Conservation (phyloP, 345 rosid species). For the Ceriops tagal region DNA sequence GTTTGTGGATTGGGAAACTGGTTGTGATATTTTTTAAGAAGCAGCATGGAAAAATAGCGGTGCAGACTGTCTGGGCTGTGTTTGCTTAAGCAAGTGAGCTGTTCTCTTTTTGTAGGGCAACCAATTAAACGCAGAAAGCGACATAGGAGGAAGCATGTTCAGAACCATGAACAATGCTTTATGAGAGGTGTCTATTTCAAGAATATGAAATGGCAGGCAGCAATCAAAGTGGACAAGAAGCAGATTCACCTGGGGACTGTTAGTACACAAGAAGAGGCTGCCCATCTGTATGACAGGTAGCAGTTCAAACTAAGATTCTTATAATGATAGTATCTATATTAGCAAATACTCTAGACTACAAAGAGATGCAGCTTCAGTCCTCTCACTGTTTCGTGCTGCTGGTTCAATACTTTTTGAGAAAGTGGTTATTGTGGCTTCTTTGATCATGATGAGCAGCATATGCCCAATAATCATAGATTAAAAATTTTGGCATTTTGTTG, state of each 20-base stretch:
- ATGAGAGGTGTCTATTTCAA: slow-evolving; percentile 99
- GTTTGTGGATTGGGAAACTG: no score
- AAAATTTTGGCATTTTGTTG: not conserved
- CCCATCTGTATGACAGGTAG: slow-evolving; percentile 88
- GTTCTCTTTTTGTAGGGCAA: slow-evolving; percentile 42
- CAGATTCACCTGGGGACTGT: slow-evolving; percentile 96
- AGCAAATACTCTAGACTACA: not conserved
- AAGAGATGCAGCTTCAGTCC: not conserved
- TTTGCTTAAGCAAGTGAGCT: not conserved
- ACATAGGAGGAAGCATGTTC: slow-evolving; percentile 78
- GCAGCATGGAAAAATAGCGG: not conserved
- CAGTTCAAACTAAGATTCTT: slow-evolving; percentile 2
- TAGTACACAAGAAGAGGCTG: slow-evolving; percentile 92
- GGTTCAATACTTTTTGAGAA: no score
- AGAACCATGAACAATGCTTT: slow-evolving; percentile 85
- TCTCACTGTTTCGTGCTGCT: no score
- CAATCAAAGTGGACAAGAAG: slow-evolving; percentile 93
- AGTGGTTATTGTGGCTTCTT: not conserved
- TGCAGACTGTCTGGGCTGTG: slow-evolving; percentile 9
- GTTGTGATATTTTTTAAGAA: not conserved
- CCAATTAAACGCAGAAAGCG: slow-evolving; percentile 86
- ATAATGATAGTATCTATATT: not conserved
- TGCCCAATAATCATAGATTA: slow-evolving; percentile 1
- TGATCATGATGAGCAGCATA: not conserved
- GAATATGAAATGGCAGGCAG: slow-evolving; percentile 99